phyloP scores from a whole-genome alignment of 2,329 filamentous ascomycete species.

The Bipolaris sorokiniana region DNA sequence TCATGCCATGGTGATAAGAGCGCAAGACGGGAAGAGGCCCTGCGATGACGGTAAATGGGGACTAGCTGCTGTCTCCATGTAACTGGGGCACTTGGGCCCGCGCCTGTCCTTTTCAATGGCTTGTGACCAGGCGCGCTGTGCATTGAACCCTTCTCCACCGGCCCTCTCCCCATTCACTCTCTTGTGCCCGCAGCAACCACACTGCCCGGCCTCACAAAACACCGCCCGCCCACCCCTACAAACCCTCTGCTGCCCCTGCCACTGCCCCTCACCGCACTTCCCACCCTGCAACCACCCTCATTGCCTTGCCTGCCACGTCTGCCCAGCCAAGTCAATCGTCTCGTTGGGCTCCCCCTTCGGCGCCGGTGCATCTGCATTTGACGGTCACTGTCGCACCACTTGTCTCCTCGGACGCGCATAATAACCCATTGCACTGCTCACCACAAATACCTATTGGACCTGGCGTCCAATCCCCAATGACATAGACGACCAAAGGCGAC shows the following conservation, averaged over 20 bases:
- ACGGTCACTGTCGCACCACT: conserved; percentile 37
- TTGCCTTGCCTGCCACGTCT: conserved; percentile 23
- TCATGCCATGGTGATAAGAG: conserved; percentile 30
- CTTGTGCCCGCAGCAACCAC: conserved; percentile 13
- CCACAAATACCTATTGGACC: conserved; percentile 41
- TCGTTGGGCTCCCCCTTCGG: conserved; percentile 16
- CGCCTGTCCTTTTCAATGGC: conserved; percentile 16
- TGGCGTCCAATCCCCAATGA: conserved; percentile 45
- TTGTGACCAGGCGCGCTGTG: conserved; percentile 14
- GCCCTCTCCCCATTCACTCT: conserved; percentile 13
- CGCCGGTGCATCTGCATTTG: conserved; percentile 34
- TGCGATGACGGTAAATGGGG: conserved; percentile 27
- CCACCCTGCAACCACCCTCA: not conserved
- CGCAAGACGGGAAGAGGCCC: conserved; percentile 26
- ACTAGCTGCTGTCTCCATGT: conserved; percentile 16
- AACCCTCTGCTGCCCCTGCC: not conserved
- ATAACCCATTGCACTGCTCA: conserved; percentile 26
- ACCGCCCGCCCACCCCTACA: not conserved
- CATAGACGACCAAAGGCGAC: conserved; percentile 36
- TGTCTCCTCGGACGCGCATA: conserved; percentile 24
- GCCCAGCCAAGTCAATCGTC: conserved; percentile 23
- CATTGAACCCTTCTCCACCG: conserved; percentile 16
- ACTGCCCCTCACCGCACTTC: not conserved
- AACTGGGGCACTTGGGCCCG: conserved; percentile 6
- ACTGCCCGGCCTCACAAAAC: not conserved